Conservation (phyloP, 176 grass and related monocot species). For the Oryza officinalis region DNA sequence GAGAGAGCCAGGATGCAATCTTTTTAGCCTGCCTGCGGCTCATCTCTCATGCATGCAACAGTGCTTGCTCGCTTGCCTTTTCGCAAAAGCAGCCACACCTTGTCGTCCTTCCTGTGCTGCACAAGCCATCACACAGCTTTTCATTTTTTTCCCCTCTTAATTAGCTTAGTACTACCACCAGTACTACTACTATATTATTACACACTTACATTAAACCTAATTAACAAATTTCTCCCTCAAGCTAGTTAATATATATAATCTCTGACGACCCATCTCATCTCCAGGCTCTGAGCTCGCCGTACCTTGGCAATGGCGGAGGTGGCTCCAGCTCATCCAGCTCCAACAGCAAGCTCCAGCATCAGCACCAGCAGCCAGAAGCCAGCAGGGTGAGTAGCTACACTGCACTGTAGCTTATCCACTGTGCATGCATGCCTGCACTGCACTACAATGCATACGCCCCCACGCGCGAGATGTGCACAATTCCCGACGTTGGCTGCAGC, state of each 20-base stretch:
- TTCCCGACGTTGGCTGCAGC: constrained; percentile 42
- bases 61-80: constrained; percentile 7
- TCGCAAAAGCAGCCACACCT: constrained; percentile 16
- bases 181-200: not conserved
- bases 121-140: not conserved
- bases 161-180: not conserved
- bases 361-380: constrained; percentile 8
- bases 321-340: constrained; percentile 7
- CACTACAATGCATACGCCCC: too few species aligned
- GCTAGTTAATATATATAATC: not conserved
- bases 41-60: constrained; percentile 31
- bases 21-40: constrained; percentile 30
- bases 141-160: not conserved
- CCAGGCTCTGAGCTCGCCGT: constrained; percentile 93
- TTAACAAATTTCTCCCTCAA: not conserved
- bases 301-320: constrained; percentile 50
- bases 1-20: constrained; percentile 7
- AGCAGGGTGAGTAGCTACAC: constrained; percentile 33
- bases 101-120: not conserved
- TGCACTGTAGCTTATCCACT: not conserved
- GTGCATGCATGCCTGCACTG: not conserved
- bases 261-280: not conserved
- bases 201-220: not conserved
- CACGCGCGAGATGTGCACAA: constrained; percentile 20
- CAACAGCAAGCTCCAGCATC: constrained; percentile 16